phyloP scores from a whole-genome alignment of 768 basidiomycete species.

The Kwoniella europaea region DNA sequence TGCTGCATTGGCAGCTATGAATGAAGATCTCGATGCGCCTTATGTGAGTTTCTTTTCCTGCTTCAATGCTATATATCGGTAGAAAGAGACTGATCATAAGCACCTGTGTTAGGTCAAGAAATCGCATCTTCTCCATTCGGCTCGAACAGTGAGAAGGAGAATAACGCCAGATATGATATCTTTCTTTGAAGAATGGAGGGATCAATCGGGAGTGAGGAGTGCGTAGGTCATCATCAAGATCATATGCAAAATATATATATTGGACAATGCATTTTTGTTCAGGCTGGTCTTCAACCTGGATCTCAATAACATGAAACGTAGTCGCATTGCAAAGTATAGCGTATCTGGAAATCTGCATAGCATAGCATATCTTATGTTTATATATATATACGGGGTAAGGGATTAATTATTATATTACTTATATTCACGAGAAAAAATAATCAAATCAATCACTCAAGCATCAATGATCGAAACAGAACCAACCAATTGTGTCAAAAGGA shows the following conservation, averaged over 20 bases:
- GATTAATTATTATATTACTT: neutral
- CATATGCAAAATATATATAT: too few relatives aligned
- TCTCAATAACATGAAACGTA: too few relatives aligned
- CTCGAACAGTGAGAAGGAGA: conserved; percentile 72
- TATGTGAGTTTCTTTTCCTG: conserved; percentile 66
- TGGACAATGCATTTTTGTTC: too few relatives aligned
- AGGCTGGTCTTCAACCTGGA: too few relatives aligned
- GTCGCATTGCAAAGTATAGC: neutral
- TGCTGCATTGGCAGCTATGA: conserved; percentile 91
- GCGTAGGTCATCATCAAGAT: conserved; percentile 23
- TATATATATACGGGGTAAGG: conserved; percentile 2
- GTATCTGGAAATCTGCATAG: neutral
- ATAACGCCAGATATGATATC: conserved; percentile 80
- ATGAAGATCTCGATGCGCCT: conserved; percentile 75
- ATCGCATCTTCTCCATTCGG: conserved; percentile 74
- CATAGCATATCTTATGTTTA: conserved; percentile 13
- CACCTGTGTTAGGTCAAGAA: conserved; percentile 68
- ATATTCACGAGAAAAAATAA: neutral
- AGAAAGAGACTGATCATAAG: neutral
- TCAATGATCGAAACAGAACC: too few relatives aligned
- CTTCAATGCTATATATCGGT: neutral
- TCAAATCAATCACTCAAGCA: neutral
- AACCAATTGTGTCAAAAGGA: neutral
- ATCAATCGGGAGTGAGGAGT: conserved; percentile 55
- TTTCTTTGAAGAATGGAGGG: conserved; percentile 75